Evolutionary conservation across 192 early-diverging fungal genomes (phyloP).

Genomic region (Coemansia sp.): DNA sequence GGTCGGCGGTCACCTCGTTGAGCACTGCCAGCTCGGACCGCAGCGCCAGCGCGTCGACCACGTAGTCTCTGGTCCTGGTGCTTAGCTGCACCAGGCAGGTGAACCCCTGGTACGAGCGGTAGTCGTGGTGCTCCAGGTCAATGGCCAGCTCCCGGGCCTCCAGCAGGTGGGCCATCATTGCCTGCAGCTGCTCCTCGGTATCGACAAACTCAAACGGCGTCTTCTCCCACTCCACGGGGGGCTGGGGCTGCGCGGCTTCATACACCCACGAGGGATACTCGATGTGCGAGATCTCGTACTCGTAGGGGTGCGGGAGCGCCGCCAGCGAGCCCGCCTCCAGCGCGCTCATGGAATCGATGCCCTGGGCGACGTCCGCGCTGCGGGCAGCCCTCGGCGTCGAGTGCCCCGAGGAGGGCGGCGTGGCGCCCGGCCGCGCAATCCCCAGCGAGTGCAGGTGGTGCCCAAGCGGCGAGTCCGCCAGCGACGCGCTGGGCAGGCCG

Average conservation of each 20-base stretch:
- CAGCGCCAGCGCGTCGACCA: slow-evolving; percentile 85
- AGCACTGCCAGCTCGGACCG: slow-evolving; percentile 67
- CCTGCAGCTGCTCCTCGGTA: slow-evolving; percentile 61
- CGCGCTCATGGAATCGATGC: not conserved
- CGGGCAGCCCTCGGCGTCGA: slow-evolving; percentile 1
- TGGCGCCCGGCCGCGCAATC: slow-evolving; percentile 25
- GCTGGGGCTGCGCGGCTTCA: slow-evolving; percentile 45
- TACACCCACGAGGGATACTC: slow-evolving; percentile 75
- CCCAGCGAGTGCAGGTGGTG: slow-evolving; percentile 38
- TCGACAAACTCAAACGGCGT: slow-evolving; percentile 85
- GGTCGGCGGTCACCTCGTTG: slow-evolving; percentile 87
- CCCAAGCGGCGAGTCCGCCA: slow-evolving; percentile 29
- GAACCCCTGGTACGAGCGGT: slow-evolving; percentile 94
- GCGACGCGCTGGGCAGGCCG: slow-evolving; percentile 37
- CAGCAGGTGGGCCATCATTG: slow-evolving; percentile 65
- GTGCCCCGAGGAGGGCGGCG: not conserved
- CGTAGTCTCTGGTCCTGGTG: slow-evolving; percentile 81
- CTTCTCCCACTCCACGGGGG: slow-evolving; percentile 61
- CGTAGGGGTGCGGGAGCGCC: slow-evolving; percentile 80
- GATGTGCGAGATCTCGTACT: slow-evolving; percentile 80
- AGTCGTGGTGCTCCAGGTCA: slow-evolving; percentile 95
- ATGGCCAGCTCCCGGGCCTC: slow-evolving; percentile 76
- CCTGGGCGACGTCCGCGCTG: not conserved
- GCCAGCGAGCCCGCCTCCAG: not conserved
- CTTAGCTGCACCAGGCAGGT: slow-evolving; percentile 92